These are phyloP conservation scores for Kokia cookei DNA, from an alignment of 441 rosid genomes.

Conservation along the genomic window DNA sequence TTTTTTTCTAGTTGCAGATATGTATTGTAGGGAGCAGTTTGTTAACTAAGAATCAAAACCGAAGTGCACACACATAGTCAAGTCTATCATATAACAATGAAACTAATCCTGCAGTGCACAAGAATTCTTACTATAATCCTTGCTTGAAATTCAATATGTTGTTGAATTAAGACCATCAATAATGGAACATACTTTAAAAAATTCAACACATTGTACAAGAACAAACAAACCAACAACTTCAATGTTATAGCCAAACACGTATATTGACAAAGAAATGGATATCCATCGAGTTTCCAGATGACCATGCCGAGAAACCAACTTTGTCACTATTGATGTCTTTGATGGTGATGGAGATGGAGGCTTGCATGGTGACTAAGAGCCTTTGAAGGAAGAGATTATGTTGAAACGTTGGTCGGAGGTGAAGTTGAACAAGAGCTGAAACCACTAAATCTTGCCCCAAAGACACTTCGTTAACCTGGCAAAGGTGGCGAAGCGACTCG, in stretches of 20 bases:
- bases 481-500: not conserved
- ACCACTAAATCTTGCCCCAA: not conserved
- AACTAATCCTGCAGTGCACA: not conserved
- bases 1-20: too few relatives aligned
- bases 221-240: not conserved
- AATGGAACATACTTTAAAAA: not conserved
- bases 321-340: slow-evolving; percentile 1
- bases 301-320: slow-evolving; percentile 37
- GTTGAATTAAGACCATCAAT: not conserved
- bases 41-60: too few relatives aligned
- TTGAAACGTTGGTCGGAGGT: not conserved
- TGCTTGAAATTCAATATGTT: not conserved
- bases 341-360: not conserved
- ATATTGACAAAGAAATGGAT: not conserved
- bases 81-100: not conserved
- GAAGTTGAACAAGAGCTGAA: not conserved
- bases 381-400: not conserved
- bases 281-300: not conserved
- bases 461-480: not conserved
- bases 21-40: too few relatives aligned
- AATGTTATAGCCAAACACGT: not conserved
- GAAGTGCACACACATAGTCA: too few relatives aligned
- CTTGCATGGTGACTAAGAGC: not conserved
- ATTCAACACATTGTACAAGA: not conserved
- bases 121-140: not conserved